Evolutionary conservation across 768 basidiomycete species (phyloP).

Genomic region (Pholiota conissans): DNA sequence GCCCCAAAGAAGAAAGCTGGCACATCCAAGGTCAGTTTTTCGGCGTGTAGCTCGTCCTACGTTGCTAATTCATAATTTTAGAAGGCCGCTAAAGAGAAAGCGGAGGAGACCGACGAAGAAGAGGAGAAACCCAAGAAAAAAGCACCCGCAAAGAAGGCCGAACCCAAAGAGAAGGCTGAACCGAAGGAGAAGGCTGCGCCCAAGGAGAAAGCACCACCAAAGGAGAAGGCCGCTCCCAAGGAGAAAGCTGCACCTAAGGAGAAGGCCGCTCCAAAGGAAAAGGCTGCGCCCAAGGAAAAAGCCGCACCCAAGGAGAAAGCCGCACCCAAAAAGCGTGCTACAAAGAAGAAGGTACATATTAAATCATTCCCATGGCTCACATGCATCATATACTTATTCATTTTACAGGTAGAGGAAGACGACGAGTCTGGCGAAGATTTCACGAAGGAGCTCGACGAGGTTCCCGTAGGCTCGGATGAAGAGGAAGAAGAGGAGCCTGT

Average conservation of each 20-base stretch:
- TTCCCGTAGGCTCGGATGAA: slow-evolving; percentile 36
- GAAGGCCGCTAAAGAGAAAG: slow-evolving; percentile 18
- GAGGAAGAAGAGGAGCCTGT: slow-evolving; percentile 39
- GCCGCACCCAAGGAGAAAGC: slow-evolving; percentile 24
- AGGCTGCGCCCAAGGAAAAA: slow-evolving; percentile 12
- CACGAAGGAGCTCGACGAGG: slow-evolving; percentile 36
- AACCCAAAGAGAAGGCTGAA: slow-evolving; percentile 47
- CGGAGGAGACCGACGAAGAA: slow-evolving; percentile 25
- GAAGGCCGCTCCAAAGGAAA: slow-evolving; percentile 1
- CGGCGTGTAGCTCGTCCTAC: not conserved
- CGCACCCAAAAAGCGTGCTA: slow-evolving; percentile 33
- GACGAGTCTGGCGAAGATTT: slow-evolving; percentile 48
- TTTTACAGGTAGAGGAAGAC: slow-evolving; percentile 24
- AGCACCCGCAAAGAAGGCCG: slow-evolving; percentile 39
- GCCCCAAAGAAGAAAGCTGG: slow-evolving; percentile 50
- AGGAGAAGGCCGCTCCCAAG: slow-evolving; percentile 10
- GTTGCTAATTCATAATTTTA: not conserved
- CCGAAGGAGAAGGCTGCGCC: not conserved
- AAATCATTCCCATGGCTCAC: slow-evolving; percentile 17
- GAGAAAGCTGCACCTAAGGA: not conserved
- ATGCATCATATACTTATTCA: not conserved
- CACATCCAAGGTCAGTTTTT: slow-evolving; percentile 22
- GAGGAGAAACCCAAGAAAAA: slow-evolving; percentile 51
- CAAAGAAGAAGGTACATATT: slow-evolving; percentile 19
- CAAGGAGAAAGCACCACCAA: slow-evolving; percentile 5